Base-by-base conservation (phyloP, 371 early-diverging fungal species). In the Mucor velutinosus region DNA sequence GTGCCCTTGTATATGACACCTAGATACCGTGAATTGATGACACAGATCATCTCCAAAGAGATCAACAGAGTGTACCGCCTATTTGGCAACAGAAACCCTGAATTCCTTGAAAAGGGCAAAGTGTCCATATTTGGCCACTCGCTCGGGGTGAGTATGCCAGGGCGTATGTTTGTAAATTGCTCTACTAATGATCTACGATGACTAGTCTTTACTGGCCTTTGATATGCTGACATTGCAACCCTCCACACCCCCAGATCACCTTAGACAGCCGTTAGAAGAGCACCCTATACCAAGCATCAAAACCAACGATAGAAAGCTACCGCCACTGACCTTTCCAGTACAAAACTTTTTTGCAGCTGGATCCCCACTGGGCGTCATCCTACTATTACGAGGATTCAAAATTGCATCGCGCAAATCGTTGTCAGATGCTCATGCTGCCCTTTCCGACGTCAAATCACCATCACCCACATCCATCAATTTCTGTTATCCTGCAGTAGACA, bases 1-100 rank as follows among this genome's bases (percentile, higher is more conserved):
- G 93, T 95, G 0, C 81, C 93, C 12, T 74, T 94, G 4, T 95
- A 95, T 67, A 90, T 94, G 89, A 93, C 93, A 5, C 92, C 92
- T 5, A 86, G 77, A 71, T 93, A 92, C 63, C 87, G 92, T 21
- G 90, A 91, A 65, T 84, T 91, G 64, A 93, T 95, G 92, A 86
- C 92, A 58, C 78, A 78, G 35, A 85, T 89, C 14, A 90, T 94
- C 49, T 80, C 93, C 14, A 80, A 78, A 14, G 94, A 94, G 74
- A 74, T 92, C 57, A 94, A 93, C 70, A 67, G 88, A 15, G 87
- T 93, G 0, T 94, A 92, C 74, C 47, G 72, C 4, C 74, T 88
- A 21, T 95, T 88, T 69, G 78, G 85, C 19, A 67, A 79, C 35
- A 85, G 89, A 14, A 89, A 94, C 73, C 94, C 94, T 0, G 86